These are phyloP conservation scores for Trametes polyzona DNA, from an alignment of 1,284 basidiomycete species.

Conservation along the genomic window DNA sequence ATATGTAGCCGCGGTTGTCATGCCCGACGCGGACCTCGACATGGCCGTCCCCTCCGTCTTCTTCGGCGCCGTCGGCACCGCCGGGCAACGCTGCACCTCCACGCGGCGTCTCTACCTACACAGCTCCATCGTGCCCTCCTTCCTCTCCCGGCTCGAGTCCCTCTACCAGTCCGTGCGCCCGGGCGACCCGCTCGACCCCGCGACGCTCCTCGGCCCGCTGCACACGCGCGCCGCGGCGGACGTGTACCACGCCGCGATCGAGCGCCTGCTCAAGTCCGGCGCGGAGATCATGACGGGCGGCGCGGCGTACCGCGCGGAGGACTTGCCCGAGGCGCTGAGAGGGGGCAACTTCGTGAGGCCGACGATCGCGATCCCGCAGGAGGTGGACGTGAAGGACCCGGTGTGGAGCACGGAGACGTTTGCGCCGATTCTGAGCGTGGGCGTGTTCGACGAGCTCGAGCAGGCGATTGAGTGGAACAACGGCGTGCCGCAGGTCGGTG, in stretches of 20 bases:
- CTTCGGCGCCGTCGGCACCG: slow-evolving; percentile 94
- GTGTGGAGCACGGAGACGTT: slow-evolving; percentile 88
- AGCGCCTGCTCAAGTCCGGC: slow-evolving; percentile 64
- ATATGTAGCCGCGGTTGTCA: slow-evolving; percentile 78
- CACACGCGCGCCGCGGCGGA: slow-evolving; percentile 75
- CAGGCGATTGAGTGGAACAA: slow-evolving; percentile 95
- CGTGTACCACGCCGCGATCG: slow-evolving; percentile 67
- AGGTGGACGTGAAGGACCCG: slow-evolving; percentile 51
- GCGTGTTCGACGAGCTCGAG: slow-evolving; percentile 88
- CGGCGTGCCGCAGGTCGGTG: slow-evolving; percentile 71
- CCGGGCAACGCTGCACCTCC: slow-evolving; percentile 94
- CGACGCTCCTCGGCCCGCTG: slow-evolving; percentile 86
- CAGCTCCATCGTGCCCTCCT: slow-evolving; percentile 73
- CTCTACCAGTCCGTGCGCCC: slow-evolving; percentile 73
- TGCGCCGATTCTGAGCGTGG: slow-evolving; percentile 86
- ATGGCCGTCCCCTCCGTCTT: slow-evolving; percentile 89
- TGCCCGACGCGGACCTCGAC: slow-evolving; percentile 90
- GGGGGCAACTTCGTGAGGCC: slow-evolving; percentile 90
- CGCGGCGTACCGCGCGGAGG: slow-evolving; percentile 48
- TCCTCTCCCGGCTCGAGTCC: slow-evolving; percentile 75
- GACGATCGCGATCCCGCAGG: slow-evolving; percentile 76
- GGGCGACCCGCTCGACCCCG: slow-evolving; percentile 79
- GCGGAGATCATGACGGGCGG: slow-evolving; percentile 83
- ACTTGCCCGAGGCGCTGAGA: slow-evolving; percentile 47
- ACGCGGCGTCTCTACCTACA: slow-evolving; percentile 92